These are phyloP conservation scores for Mucor mucedo DNA, from an alignment of 371 early-diverging fungal species.

Conservation along the genomic window DNA sequence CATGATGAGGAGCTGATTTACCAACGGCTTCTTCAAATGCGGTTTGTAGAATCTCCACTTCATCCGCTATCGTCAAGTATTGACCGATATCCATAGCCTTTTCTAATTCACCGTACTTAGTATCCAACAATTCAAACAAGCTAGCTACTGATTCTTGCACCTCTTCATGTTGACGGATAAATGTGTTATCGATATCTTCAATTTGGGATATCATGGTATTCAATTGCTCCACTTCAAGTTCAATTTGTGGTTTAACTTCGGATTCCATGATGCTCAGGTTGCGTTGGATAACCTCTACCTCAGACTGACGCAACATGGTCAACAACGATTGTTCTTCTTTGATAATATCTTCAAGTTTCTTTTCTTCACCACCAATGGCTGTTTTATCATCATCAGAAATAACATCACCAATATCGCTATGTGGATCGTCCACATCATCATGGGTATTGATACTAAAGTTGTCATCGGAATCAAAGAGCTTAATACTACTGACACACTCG, in stretches of 20 bases:
- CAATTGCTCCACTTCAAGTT: slow-evolving; percentile 20
- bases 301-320: slow-evolving; percentile 17
- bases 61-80: slow-evolving; percentile 41
- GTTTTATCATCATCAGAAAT: slow-evolving; percentile 12
- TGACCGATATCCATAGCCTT: slow-evolving; percentile 33
- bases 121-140: slow-evolving; percentile 17
- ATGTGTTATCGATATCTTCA: slow-evolving; percentile 22
- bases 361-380: neutral
- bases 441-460: neutral
- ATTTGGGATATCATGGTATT: slow-evolving; percentile 11
- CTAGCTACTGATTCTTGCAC: slow-evolving; percentile 23
- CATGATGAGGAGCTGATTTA: slow-evolving; percentile 30
- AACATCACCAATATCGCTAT: neutral
- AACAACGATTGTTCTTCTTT: slow-evolving; percentile 1
- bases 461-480: slow-evolving; percentile 12
- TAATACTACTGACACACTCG: slow-evolving; percentile 22
- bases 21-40: slow-evolving; percentile 49
- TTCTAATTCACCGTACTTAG: slow-evolving; percentile 32
- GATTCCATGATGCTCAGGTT: slow-evolving; percentile 7
- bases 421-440: neutral
- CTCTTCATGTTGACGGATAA: slow-evolving; percentile 26
- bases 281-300: slow-evolving; percentile 10
- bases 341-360: neutral
- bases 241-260: slow-evolving; percentile 23
- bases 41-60: slow-evolving; percentile 43